These are phyloP conservation scores for Ophiocordyceps camponoti-saundersi DNA, from an alignment of 2,329 filamentous ascomycete species.

Conservation along the genomic window DNA sequence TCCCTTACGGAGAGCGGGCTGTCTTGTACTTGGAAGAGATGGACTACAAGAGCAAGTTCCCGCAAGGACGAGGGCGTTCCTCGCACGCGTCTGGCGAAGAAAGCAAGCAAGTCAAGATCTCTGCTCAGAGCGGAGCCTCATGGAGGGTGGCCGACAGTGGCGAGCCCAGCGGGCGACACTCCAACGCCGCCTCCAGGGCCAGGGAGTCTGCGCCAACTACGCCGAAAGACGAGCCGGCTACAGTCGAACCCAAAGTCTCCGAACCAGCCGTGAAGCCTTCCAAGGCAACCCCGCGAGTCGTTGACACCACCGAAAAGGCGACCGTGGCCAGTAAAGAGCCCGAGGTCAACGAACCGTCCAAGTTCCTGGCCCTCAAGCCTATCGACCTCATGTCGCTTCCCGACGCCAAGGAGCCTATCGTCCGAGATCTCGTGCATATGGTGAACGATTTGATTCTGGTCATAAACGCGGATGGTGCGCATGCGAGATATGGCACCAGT, in stretches of 20 bases:
- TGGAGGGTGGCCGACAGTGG: conserved; percentile 56
- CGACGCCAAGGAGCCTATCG: conserved; percentile 67
- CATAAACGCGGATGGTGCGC: conserved; percentile 71
- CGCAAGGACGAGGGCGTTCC: conserved; percentile 24
- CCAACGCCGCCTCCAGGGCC: conserved; percentile 29
- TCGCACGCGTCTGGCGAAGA: conserved; percentile 30
- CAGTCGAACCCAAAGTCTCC: conserved; percentile 10
- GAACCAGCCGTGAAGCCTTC: conserved; percentile 10
- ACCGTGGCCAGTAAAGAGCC: conserved; percentile 29
- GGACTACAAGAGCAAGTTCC: conserved; percentile 79
- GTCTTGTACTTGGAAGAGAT: conserved; percentile 92
- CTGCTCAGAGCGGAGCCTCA: conserved; percentile 69
- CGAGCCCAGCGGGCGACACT: conserved; percentile 39
- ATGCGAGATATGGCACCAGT: conserved; percentile 59
- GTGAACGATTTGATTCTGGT: conserved; percentile 92
- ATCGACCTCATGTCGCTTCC: conserved; percentile 66
- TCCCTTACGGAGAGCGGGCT: conserved; percentile 86
- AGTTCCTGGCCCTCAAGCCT: conserved; percentile 43
- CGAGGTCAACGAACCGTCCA: conserved; percentile 49
- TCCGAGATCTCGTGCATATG: conserved; percentile 87
- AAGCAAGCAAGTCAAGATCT: conserved; percentile 63
- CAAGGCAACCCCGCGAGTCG: conserved; percentile 6
- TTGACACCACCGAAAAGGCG: conserved; percentile 3
- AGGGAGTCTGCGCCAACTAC: conserved; percentile 3
- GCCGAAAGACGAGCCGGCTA: conserved; percentile 12